Percentiles rank a stretch among this genome's conserved stretches.
phyloP scores from a whole-genome alignment of 257 asterid genomes.

The Solanum clarkiae region DNA sequence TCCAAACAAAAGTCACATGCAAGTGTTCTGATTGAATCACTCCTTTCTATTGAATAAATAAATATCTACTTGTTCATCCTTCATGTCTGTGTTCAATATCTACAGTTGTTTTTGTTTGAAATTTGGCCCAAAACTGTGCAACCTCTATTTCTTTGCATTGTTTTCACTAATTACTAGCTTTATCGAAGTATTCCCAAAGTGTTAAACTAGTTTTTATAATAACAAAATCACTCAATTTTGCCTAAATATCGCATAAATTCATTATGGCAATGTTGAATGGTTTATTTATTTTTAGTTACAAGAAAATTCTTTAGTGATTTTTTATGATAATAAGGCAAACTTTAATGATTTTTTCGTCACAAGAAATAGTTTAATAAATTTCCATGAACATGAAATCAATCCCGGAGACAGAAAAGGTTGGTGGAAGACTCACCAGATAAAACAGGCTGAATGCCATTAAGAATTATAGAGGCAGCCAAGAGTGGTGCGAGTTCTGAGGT shows the following conservation, averaged over 20 bases:
- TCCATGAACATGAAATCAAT: neutral
- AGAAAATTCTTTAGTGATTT: too few relatives aligned
- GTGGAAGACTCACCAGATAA: slow-evolving; percentile 11
- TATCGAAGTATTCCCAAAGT: too few relatives aligned
- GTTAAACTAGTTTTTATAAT: too few relatives aligned
- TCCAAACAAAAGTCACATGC: neutral
- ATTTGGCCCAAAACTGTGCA: neutral
- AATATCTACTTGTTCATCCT: neutral
- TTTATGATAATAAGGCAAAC: too few relatives aligned
- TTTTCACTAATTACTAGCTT: neutral
- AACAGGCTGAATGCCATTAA: slow-evolving; percentile 30
- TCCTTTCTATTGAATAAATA: neutral
- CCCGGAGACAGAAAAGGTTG: neutral
- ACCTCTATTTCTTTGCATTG: neutral
- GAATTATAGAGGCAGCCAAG: slow-evolving; percentile 16
- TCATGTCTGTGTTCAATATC: neutral
- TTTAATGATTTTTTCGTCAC: neutral
- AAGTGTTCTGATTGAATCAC: neutral
- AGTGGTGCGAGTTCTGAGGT: slow-evolving; percentile 19
- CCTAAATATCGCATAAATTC: too few relatives aligned
- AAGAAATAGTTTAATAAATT: neutral
- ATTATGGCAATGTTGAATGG: neutral
- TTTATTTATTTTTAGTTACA: too few relatives aligned
- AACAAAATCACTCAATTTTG: too few relatives aligned
- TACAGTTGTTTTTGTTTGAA: neutral